Percentiles rank a stretch among this genome's conserved stretches.
These are phyloP conservation scores for Lumnitzera racemosa DNA, from an alignment of 345 rosid genomes.

Conservation along the genomic window DNA sequence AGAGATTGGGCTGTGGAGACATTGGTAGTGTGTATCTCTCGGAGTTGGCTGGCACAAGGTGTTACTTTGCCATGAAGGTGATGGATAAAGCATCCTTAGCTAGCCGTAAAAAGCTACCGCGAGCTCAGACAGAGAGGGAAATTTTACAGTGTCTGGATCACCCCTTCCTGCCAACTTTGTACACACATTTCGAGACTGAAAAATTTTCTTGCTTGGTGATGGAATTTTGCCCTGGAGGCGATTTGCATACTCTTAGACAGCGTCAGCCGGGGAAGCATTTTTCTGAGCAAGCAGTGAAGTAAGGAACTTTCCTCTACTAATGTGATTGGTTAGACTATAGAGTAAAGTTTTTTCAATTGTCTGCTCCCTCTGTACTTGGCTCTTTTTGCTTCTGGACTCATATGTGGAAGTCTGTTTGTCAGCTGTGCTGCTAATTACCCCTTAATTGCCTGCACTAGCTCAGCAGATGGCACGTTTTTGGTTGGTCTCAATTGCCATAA, in stretches of 20 bases:
- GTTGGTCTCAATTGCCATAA: too few relatives aligned
- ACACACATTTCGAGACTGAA: conserved; percentile 75
- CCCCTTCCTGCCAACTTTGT: conserved; percentile 76
- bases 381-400: too few relatives aligned
- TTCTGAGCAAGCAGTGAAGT: conserved; percentile 78
- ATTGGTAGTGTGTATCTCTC: conserved; percentile 79
- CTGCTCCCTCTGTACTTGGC: too few relatives aligned
- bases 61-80: conserved; percentile 75
- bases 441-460: too few relatives aligned
- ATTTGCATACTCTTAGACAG: conserved; percentile 75
- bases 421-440: too few relatives aligned
- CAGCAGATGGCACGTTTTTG: too few relatives aligned
- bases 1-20: conserved; percentile 75
- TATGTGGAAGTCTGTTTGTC: too few relatives aligned
- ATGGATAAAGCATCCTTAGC: conserved; percentile 73
- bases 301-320: conserved; percentile 18
- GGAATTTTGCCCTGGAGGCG: conserved; percentile 93
- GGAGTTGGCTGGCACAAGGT: conserved; percentile 56
- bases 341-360: too few relatives aligned
- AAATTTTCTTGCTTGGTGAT: conserved; percentile 80
- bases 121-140: conserved; percentile 84
- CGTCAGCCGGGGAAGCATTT: conserved; percentile 78
- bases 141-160: conserved; percentile 70
- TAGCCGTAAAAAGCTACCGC: conserved; percentile 67
- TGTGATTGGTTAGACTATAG: neutral